Evolutionary conservation across 257 asterid species (phyloP).

Genomic region (Ocimum tenuiflorum): DNA sequence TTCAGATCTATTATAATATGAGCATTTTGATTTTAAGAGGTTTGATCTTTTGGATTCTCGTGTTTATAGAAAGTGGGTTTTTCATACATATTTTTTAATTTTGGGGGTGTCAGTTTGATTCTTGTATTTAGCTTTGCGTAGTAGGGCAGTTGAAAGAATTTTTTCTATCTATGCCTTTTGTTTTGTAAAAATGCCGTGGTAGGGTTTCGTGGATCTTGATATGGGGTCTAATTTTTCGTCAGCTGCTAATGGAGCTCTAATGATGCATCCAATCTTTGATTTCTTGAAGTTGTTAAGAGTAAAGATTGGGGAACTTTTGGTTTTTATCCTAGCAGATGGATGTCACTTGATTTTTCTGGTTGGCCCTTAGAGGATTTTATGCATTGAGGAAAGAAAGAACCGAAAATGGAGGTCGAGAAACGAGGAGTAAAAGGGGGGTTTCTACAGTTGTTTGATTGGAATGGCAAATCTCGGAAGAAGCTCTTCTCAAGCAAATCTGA

Average conservation of each 20-base stretch:
- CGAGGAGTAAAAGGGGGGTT: slow-evolving; percentile 74
- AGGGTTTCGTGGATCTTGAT: slow-evolving; percentile 28
- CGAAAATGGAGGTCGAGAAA: slow-evolving; percentile 78
- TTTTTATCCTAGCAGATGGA: slow-evolving; percentile 33
- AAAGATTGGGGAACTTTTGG: background rate
- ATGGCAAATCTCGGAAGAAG: slow-evolving; percentile 80
- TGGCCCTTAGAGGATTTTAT: slow-evolving; percentile 2
- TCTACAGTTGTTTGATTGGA: slow-evolving; percentile 96
- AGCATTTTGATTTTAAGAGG: slow-evolving; percentile 15
- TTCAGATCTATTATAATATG: background rate
- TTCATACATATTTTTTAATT: too few relatives aligned
- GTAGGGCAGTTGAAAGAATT: background rate
- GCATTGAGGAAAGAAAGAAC: slow-evolving; percentile 16
- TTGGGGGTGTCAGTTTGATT: too few relatives aligned
- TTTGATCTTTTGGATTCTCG: slow-evolving; percentile 22
- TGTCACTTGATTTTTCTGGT: slow-evolving; percentile 24
- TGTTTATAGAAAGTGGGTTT: too few relatives aligned
- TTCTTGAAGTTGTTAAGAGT: slow-evolving; percentile 10
- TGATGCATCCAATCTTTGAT: background rate
- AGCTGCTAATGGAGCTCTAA: background rate
- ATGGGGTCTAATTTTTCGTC: background rate
- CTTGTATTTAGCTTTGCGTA: slow-evolving; percentile 10
- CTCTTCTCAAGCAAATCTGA: slow-evolving; percentile 76
- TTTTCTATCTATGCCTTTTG: slow-evolving; percentile 14
- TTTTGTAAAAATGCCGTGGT: slow-evolving; percentile 18